These are phyloP conservation scores for Colletotrichum higginsianum DNA, from an alignment of 2,329 filamentous ascomycete genomes.

Conservation along the genomic window DNA sequence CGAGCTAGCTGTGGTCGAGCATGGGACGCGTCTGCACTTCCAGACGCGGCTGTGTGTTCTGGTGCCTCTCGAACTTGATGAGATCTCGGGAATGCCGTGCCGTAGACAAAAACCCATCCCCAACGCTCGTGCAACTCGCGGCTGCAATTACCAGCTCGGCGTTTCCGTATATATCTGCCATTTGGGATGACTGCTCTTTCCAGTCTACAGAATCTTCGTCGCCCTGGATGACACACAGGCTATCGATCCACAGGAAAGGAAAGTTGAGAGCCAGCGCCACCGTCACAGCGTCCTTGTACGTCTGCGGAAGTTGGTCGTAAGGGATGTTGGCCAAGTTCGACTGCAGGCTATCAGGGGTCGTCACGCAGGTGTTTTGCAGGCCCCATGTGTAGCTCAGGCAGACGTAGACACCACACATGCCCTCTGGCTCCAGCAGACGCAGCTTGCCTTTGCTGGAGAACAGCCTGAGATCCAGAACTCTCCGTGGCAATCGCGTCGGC, in stretches of 20 bases:
- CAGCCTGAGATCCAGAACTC: background rate
- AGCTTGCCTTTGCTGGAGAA: background rate
- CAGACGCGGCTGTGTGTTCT: background rate
- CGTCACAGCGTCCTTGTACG: conserved; percentile 7
- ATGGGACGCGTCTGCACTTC: background rate
- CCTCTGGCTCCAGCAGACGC: background rate
- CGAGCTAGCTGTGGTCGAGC: conserved; percentile 16
- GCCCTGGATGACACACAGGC: conserved; percentile 5
- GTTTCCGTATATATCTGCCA: conserved; percentile 3
- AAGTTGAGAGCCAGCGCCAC: background rate
- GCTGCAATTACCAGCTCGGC: background rate
- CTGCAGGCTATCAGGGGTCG: background rate
- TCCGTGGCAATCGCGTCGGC: background rate
- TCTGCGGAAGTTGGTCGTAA: background rate
- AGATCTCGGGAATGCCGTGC: background rate
- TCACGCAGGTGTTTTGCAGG: background rate
- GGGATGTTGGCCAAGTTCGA: background rate
- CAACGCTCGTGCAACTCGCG: background rate
- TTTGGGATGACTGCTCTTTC: conserved; percentile 7
- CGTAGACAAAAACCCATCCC: background rate
- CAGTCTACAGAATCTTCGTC: background rate
- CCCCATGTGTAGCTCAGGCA: conserved; percentile 15
- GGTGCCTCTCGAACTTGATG: background rate
- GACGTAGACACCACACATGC: background rate
- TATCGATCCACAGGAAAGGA: conserved; percentile 2